These are phyloP conservation scores for Sporothrix curviconia DNA, from an alignment of 2,329 filamentous ascomycete species.

Conservation along the genomic window DNA sequence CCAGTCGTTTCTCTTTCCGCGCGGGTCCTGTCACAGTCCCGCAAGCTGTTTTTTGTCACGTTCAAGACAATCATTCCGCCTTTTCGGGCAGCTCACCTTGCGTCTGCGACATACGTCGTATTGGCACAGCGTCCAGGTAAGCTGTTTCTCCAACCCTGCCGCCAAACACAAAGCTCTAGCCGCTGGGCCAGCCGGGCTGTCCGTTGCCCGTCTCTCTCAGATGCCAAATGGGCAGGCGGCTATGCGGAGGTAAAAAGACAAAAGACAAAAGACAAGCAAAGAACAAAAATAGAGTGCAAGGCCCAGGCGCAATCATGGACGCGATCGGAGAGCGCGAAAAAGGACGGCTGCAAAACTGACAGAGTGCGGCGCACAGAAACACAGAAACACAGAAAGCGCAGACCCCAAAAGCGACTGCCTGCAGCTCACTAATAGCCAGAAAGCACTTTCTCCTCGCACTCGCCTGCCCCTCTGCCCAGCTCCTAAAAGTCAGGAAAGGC, in stretches of 20 bases:
- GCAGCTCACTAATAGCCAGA: neutral
- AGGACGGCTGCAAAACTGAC: too few relatives aligned
- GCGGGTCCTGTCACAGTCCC: conserved; percentile 10
- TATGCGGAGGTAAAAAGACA: neutral
- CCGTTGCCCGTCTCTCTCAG: too few relatives aligned
- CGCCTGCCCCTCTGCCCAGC: too few relatives aligned
- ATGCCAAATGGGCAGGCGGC: neutral
- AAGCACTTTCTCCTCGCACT: too few relatives aligned
- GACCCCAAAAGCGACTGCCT: neutral
- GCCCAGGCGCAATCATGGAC: too few relatives aligned
- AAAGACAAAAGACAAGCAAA: neutral
- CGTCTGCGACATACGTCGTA: neutral
- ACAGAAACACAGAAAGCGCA: neutral
- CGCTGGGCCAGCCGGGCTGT: too few relatives aligned
- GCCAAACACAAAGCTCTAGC: neutral
- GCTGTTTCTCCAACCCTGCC: neutral
- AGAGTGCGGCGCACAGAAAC: too few relatives aligned
- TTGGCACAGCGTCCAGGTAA: neutral
- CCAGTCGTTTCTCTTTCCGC: conserved; percentile 3
- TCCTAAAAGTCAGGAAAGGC: too few relatives aligned
- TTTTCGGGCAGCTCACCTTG: neutral
- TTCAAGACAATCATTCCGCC: neutral
- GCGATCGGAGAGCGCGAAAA: too few relatives aligned
- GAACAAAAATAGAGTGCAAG: too few relatives aligned
- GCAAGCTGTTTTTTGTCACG: neutral